A percentile compares a stretch with the other conserved stretches of the same genome.
Conservation (phyloP, 331 rosid genomes). For the Acacia pycnantha region DNA sequence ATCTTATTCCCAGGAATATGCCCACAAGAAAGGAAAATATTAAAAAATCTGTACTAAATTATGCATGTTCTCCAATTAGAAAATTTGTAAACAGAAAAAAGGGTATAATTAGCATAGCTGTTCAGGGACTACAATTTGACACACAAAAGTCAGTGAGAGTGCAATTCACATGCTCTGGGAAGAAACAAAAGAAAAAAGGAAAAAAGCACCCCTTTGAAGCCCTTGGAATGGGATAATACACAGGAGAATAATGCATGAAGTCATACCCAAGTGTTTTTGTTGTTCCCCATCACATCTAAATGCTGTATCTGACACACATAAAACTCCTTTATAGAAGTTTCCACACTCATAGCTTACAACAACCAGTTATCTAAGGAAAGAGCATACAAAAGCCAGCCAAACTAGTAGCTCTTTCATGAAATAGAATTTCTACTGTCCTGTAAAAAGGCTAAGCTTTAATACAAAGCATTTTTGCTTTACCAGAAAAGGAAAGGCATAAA, state of each 20-base stretch:
- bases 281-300: not conserved
- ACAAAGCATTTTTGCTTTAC: not conserved
- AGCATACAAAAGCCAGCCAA: not conserved
- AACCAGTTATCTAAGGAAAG: not conserved
- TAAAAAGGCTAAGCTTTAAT: not conserved
- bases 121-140: not conserved
- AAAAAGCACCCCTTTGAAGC: not conserved
- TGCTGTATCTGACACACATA: not conserved
- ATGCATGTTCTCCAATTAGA: not conserved
- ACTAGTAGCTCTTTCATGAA: not conserved
- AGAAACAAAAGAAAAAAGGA: not conserved
- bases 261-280: not conserved
- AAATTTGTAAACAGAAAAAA: not conserved
- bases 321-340: not conserved
- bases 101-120: not conserved
- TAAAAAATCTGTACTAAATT: not conserved
- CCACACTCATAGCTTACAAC: not conserved
- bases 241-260: not conserved
- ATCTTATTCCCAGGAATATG: not conserved
- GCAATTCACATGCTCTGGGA: not conserved
- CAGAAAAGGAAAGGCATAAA: conserved; percentile 4
- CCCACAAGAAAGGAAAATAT: not conserved
- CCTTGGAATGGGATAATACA: not conserved
- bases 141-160: not conserved
- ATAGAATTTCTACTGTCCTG: not conserved